Evolutionary conservation across 1,284 basidiomycete species (phyloP), one percentile per base, ranked within the genome.

Genomic region (Ganoderma sinense): DNA sequence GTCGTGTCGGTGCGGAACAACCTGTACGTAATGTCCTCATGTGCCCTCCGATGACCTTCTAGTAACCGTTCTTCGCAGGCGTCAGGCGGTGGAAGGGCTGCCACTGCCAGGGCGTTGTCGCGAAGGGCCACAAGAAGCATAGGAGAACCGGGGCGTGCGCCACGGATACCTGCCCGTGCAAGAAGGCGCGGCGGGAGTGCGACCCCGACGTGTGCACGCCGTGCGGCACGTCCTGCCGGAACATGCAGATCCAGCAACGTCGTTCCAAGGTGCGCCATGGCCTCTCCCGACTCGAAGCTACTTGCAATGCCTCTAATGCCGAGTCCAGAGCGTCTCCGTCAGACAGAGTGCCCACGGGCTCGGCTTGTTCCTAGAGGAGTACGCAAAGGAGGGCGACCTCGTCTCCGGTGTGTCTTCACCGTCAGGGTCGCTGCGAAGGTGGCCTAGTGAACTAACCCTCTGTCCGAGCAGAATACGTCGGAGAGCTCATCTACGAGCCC

Each of bases 381-480:
- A 75, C 10, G 85, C 82, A 16, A 69, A 72, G 7, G 61, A 76
- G 45, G 79, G 78, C 4, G 84, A 87, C 11, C 80, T 89, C 16
- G 83, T 92, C 65, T 80, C 83, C 48, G 87, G 90, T 89, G 64
- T 18, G 61, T 16, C 59, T 48, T 39, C 41, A 62, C 13, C 23
- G 43, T 56, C 41, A 62, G 20, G 23, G 39, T 59, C 16, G 29
- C 41, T 33, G 13, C 29, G 51, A n/a, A 2, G n/a, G 23, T 39
- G 10, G n/a, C 31, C 56, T 11, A 8, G 1, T 4, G 6, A 23
- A 59, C 5, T 36, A 20, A 20, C 31, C 8, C 1, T 20, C 4
- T 1, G 26, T 43, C 33, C 4, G n/a, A n/a, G 3, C 69, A 90
- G 90, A 89, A 75, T 92, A 92, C 74, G 79, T 84, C 36, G 91